Base-by-base conservation (phyloP, 129 eudicot species). In the Sambucus nigra region DNA sequence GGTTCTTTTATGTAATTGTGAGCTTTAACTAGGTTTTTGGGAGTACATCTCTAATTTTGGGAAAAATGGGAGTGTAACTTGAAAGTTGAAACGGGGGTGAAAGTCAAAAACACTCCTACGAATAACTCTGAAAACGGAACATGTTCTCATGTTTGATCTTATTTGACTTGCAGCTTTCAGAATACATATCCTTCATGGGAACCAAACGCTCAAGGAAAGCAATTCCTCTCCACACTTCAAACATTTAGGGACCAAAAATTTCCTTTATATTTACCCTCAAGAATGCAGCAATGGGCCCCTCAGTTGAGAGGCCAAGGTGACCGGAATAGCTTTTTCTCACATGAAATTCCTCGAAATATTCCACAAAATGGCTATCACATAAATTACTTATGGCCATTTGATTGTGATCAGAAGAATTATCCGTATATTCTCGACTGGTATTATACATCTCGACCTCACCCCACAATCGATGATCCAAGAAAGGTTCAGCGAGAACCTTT, bases 181-280 rank as follows among this genome's bases (percentile, higher is more conserved):
- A 81, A 70, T 69, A 79, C 76, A 60, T 89, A 84, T 60, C 97
- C 88, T 48, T 78, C 88, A 6, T 89, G 97, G 97, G 83, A 81
- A 61, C 94, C 97, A 16, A 47, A 75, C 45, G 49, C 53, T 39
- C 81, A 78, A 3, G 97, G 97, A 49, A 84, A 76, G 66, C 88
- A 73, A 53, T 74, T 84, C 56, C 78, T 84, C 15, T 50, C 83
- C 12, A 70, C 81, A 0, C 74, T 89, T 3, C 69, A 77, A 61
- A 53, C 70, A 38, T 89, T 89, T 35, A 58, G 86, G 70, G 88
- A 84, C 54, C 83, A 81, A 55, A 81, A 73, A 75, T 55, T 78
- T 51, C 74, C 75, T 1, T 67, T 82, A 26, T 59, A 70, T 62
- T 24, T 61, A 15, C 52, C 76, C 58, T 75, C 75, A 13, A 69